These are phyloP conservation scores for Corrigiola litoralis DNA, from an alignment of 179 eudicot species.

Conservation along the genomic window DNA sequence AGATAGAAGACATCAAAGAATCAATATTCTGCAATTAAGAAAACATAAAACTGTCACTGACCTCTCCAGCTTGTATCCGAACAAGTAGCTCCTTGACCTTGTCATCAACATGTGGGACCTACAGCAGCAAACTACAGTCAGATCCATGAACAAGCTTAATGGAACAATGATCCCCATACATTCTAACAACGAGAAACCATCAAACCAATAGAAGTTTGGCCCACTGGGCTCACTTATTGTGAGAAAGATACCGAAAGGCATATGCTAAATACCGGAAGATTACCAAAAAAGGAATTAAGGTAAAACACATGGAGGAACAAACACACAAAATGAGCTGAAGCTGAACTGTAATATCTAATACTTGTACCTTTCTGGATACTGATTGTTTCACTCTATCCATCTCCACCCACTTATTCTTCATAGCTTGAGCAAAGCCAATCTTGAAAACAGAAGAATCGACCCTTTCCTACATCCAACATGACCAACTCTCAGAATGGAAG, in stretches of 20 bases:
- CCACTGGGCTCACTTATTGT: not conserved
- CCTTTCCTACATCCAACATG: conserved; percentile 57
- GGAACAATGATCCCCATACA: not conserved
- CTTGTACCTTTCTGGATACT: conserved; percentile 58
- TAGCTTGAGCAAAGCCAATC: conserved; percentile 67
- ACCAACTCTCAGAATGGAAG: not conserved
- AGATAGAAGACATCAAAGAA: not conserved
- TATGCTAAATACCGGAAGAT: too few species aligned
- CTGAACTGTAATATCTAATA: not conserved
- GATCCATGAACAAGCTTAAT: not conserved
- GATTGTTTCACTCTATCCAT: conserved; percentile 59
- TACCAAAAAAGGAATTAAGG: not conserved
- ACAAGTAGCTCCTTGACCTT: conserved; percentile 60
- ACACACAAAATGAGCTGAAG: not conserved
- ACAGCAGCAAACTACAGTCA: conserved; percentile 21
- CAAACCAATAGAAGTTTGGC: not conserved
- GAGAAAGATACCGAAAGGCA: not conserved
- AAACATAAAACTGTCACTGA: conserved; percentile 15
- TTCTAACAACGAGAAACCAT: not conserved
- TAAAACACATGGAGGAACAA: not conserved
- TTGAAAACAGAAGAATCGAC: conserved; percentile 50
- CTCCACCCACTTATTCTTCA: conserved; percentile 81
- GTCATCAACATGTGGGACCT: conserved; percentile 64
- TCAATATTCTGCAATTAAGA: not conserved
- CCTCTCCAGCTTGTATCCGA: conserved; percentile 67